A percentile compares a stretch with the other conserved stretches of the same genome.
Evolutionary conservation across 2,329 filamentous ascomycete species (phyloP).

Genomic region (Dactylellina parvicollis): DNA sequence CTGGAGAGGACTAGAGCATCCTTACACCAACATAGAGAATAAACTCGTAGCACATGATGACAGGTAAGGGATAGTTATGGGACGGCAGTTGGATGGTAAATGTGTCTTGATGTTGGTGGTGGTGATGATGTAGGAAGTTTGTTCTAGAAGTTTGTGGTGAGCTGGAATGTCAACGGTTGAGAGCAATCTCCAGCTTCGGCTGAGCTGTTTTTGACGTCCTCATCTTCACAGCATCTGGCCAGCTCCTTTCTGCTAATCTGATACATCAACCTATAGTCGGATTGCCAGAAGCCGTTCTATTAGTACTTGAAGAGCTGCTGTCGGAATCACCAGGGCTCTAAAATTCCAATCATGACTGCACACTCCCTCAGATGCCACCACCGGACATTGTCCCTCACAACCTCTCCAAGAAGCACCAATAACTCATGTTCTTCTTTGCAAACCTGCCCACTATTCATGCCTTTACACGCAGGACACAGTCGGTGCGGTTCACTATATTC

Average conservation of each 20-base stretch:
- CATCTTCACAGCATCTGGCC: too few species aligned
- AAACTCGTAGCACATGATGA: slow-evolving; percentile 47
- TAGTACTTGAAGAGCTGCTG: too few species aligned
- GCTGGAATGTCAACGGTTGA: too few species aligned
- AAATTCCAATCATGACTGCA: background rate
- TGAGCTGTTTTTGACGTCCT: too few species aligned
- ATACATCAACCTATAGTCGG: too few species aligned
- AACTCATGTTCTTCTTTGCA: background rate
- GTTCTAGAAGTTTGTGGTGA: too few species aligned
- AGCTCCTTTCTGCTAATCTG: too few species aligned
- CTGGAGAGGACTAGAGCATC: background rate
- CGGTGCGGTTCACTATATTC: slow-evolving; percentile 1
- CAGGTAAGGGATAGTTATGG: background rate
- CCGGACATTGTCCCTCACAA: background rate
- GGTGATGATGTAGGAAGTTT: background rate
- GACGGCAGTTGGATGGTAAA: too few species aligned
- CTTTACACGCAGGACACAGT: background rate
- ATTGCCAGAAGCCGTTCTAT: too few species aligned
- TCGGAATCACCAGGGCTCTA: background rate
- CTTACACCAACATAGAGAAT: slow-evolving; percentile 34
- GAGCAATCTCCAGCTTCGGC: too few species aligned
- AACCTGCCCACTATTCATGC: background rate
- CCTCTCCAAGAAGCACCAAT: background rate
- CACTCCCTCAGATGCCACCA: slow-evolving; percentile 14
- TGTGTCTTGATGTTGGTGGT: background rate